Evolutionary conservation across 495 filamentous ascomycete genomes (phyloP), one percentile per base, ranked within the genome.

Genomic region (Penicillium ochrochloron): DNA sequence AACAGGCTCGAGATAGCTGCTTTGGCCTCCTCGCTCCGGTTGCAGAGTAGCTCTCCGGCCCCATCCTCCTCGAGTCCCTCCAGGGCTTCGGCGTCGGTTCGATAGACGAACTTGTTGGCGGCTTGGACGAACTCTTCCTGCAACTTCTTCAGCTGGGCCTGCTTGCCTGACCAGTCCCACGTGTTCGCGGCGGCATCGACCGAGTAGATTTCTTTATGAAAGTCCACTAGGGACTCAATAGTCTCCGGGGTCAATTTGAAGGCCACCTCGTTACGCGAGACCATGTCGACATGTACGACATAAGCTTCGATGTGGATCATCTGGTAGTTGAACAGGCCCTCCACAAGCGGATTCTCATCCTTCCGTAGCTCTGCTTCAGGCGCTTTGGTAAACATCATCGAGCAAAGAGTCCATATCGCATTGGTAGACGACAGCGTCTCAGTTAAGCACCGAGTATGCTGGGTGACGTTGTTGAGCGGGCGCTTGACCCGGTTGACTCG

Each of bases 271-370:
- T 96, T 96, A 76, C 93, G 89, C 61, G 95, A 89, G 52, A 99
- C 95, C 92, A 99, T 95, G 81, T 99, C 95, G 77, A 99, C 93
- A 78, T 98, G 96, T 62, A 99, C 95, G 67, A 98, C 92, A 78
- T 99, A 99, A 54, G 95, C 96, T 79, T 98, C 94, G 65, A 98
- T 84, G 75, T 97, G 92, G 77, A 97, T 84, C 80, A 97, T 87
- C 84, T 96, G 91, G 76, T 92, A 94, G 83, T 96, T 96, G 85
- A 91, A 92, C 62, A 98, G 78, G 60, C 91, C 92, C 79, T 98
- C 95, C 66, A 97, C 83, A 61, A 97, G 82, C 50, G 94, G 92
- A 75, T 97, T 93, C 44, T 87, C 82, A 73, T 97, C 92, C 77
- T 88, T 92, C 71, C 86, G 85, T 67, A 98, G 84, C 70, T 98